Conservation (phyloP, 1,284 basidiomycete genomes). For the Xanthoconium separans region DNA sequence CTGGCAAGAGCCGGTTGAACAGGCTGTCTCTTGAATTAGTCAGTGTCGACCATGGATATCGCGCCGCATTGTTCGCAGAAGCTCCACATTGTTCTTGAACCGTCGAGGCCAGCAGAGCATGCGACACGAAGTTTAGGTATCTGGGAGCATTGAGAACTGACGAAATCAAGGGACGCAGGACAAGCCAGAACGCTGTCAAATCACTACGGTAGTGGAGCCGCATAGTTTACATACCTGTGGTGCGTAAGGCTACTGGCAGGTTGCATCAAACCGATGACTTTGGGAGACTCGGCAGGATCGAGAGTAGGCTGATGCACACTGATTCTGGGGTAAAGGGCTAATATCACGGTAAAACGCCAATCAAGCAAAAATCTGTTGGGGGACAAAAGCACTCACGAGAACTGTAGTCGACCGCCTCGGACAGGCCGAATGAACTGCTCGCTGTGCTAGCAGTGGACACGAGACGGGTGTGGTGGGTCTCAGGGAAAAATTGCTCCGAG, state of each 20-base stretch:
- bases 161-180: slow-evolving; percentile 9
- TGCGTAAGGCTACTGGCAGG: slow-evolving; percentile 63
- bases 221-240: slow-evolving; percentile 60
- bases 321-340: slow-evolving; percentile 63
- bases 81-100: slow-evolving; percentile 78
- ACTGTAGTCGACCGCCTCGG: slow-evolving; percentile 36
- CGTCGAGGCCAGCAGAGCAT: slow-evolving; percentile 58
- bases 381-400: slow-evolving; percentile 35
- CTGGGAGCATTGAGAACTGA: slow-evolving; percentile 66
- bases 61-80: slow-evolving; percentile 84
- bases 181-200: slow-evolving; percentile 11
- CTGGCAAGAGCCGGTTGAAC: slow-evolving; percentile 8
- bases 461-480: slow-evolving; percentile 61
- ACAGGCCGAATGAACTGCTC: slow-evolving; percentile 45
- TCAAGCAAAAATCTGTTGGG: not conserved
- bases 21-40: slow-evolving; percentile 37
- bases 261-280: slow-evolving; percentile 63
- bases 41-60: slow-evolving; percentile 80
- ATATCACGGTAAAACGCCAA: not conserved
- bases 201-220: not conserved
- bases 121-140: slow-evolving; percentile 75
- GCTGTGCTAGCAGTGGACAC: slow-evolving; percentile 61
- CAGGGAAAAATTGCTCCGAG: slow-evolving; percentile 50
- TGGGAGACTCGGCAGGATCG: slow-evolving; percentile 41
- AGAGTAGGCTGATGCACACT: slow-evolving; percentile 58